Conservation (phyloP, 768 basidiomycete species). For the Leccinum disarticulatum region DNA sequence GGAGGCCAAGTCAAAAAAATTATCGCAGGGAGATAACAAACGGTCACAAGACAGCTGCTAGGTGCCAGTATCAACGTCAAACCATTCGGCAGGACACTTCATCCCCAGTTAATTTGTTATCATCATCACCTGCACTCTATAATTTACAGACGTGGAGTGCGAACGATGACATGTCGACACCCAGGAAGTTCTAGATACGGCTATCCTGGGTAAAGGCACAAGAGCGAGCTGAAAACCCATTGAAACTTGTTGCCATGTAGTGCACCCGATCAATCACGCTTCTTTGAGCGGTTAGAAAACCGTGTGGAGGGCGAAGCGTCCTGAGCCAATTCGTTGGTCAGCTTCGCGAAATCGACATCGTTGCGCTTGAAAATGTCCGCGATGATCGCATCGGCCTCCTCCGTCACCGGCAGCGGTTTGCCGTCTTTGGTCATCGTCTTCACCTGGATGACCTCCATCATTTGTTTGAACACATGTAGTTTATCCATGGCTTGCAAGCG, state of each 20-base stretch:
- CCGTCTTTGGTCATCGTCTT: constrained; percentile 31
- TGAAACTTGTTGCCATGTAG: not conserved
- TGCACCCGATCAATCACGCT: constrained; percentile 22
- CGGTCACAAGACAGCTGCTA: constrained; percentile 6
- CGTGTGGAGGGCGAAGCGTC: constrained; percentile 22
- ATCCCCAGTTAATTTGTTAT: not conserved
- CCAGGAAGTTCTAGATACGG: not conserved
- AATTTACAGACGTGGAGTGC: not conserved
- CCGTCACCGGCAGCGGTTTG: constrained; percentile 23
- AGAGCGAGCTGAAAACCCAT: not conserved
- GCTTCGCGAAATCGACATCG: constrained; percentile 31
- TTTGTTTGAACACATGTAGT: constrained; percentile 29
- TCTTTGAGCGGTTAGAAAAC: constrained; percentile 28
- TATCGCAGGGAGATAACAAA: constrained; percentile 7
- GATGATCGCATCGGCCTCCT: constrained; percentile 32
- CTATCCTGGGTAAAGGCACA: not conserved
- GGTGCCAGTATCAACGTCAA: not conserved
- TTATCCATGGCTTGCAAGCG: constrained; percentile 33
- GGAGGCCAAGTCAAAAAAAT: not conserved
- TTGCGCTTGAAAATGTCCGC: constrained; percentile 34
- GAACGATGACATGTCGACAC: not conserved
- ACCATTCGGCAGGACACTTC: not conserved
- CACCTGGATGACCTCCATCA: constrained; percentile 35
- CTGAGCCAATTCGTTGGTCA: constrained; percentile 25
- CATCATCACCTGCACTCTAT: not conserved